Base-by-base conservation (phyloP, 306 rosid genomes). In the Alnus rubra region DNA sequence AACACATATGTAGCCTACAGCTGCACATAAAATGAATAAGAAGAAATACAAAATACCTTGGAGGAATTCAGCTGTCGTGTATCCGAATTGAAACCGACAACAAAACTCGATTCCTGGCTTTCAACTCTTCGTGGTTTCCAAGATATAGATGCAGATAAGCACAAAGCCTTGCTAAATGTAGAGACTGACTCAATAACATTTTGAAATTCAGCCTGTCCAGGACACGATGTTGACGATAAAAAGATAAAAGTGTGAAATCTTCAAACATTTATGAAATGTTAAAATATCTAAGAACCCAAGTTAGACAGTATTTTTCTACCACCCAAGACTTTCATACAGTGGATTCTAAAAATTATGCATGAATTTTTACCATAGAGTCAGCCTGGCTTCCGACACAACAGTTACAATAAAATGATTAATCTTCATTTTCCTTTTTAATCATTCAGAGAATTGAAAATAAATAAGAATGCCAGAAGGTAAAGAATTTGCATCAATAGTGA, bases 141-240 rank as follows among this genome's bases (percentile, higher is more conserved):
- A 53, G 97, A 91, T 78, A 93, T 88, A 31, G 98, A 90, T 44
- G 98, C 98, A 76, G 97, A 88, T 68, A 84, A 74, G 83, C 97
- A 95, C 49, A 71, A 31, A 63, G 93, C 88, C 75, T 90, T 90
- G 60, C 94, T 93, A 79, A 90, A 79, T 31, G 92, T 74, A 84
- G 92, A 90, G 64, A 93, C 89, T 13, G 98, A 90, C 58, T 93
- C 97, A 54, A 85, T 89, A 74, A 90, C 93, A 86, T 93, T 95
- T 79, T 91, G 98, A 86, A 93, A 91, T 85, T 95, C 98, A 54
- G 98, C 99, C 99, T 95, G 84, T 83, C 76, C 79, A 74, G 71
- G 28, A 45, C 28, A 60, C 9, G 31, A 68, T 4, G 33, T 42
- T 42, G 52, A 74, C 19, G 52, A 79, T 65, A 10, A 50, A 15